Base-by-base conservation (phyloP, 2,329 filamentous ascomycete genomes). In the Exophiala sp. region DNA sequence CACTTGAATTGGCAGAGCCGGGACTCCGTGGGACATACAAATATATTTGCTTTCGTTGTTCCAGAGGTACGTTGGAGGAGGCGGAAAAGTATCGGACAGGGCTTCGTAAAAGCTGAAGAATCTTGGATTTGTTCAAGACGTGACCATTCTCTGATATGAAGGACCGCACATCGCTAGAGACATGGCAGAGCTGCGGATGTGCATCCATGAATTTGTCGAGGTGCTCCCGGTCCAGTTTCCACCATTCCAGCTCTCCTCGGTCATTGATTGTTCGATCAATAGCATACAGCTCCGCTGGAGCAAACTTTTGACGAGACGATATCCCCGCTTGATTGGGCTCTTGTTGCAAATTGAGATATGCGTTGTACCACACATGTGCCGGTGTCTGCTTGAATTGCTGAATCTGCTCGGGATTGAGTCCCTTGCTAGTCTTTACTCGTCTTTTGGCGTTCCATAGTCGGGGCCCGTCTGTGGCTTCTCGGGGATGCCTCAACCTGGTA, bases 31-130 rank as follows among this genome's bases (percentile, higher is more conserved):
- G 14, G 27, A 16, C 3, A 52, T 66, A 74, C 73, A 76, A 66
- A 59, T 69, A 73, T 49, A 76, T 64, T 60, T 72, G 68, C 57
- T 74, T 72, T 50, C 63, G 59, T 19, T 57, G 42, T 19, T 50
- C 47, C n/a, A 48, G 38, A 2, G 61, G 60, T 14, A 63, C 64
- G 60, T 69, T 57, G 18, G 54, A 30, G 7, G 57, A 51, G 16
- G 35, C 18, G 23, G 48, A 43, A 40, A 62, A 60, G 38, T 56
- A 61, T 13, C 30, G 34, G 8, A 56, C 29, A 3, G 60, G 58
- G 35, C 55, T 47, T 43, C 34, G 18, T 16, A 62, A 39, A 10
- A 60, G 44, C 11, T 42, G 21, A 4, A 48, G 34, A 24, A 46
- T 45, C 24, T 43, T 40, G 35, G 48, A 47, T 16, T 39, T 16